Base-by-base conservation (phyloP, 2,329 filamentous ascomycete species). In the Phialophora macrospora region DNA sequence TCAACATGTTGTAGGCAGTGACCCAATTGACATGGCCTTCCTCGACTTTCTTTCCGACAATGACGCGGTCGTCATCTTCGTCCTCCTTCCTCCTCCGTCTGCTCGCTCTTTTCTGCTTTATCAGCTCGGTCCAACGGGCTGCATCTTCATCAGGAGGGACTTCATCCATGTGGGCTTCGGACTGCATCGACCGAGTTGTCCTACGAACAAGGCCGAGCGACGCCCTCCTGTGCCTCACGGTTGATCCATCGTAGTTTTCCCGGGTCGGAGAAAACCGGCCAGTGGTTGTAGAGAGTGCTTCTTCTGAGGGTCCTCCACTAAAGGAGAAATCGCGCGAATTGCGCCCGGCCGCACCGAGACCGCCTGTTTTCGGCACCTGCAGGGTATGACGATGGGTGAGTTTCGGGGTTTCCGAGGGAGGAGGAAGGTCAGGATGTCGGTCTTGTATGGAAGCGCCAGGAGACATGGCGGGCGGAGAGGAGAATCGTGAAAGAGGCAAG, bases 1-100 rank as follows among this genome's bases (percentile, higher is more conserved):
- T 99, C 80, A 99, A 85, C 95, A 99, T 99, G 79, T 99, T 99
- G 82, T 99, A 99, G 65, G 95, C 95, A 1, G 93, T 97, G 52
- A 96, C 93, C 89, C 91, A 99, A 78, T 98, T 98, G 72, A 92
- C 91, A 77, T 99, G 95, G 74, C 92, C 91, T 81, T 98, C 93
- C 76, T 99, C 95, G 60, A 99, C 95, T 80, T 97, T 98, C 65
- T 92, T 99, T 66, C 95, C 95, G 20, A 99, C 93, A 34, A 98
- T 85, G 9, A 99, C 94, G 30, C 86, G 80, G 68, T 93, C 88
- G 73, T 98, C 94, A 67, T 98, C 95, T 71, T 97, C 93, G 72
- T 97, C 90, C 68, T 97, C 93, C 74, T 88, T 90, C 72, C 89
- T 85, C 77, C 88, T 90, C 76, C 91, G 86, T 81, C 93, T 95